Evolutionary conservation across 805 yeast species (phyloP).

Genomic region (Metschnikowia similis): DNA sequence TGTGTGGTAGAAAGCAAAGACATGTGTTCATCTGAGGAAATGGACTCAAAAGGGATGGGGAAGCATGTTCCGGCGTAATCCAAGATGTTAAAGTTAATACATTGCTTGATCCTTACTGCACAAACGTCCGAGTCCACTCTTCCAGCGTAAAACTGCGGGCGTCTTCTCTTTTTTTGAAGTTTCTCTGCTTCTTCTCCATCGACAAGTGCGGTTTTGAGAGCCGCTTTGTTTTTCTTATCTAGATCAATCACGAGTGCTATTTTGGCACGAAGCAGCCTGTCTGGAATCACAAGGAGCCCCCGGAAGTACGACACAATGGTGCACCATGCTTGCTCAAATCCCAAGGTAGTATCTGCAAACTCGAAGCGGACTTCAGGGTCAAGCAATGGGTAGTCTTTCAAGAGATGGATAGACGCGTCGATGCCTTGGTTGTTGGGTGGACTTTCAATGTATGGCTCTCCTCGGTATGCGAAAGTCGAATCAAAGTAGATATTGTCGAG

Average conservation of each 20-base stretch:
- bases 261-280: neutral
- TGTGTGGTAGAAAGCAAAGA: constrained; percentile 16
- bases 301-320: constrained; percentile 26
- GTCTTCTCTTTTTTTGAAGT: neutral
- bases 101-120: constrained; percentile 30
- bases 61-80: constrained; percentile 28
- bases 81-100: constrained; percentile 33
- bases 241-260: constrained; percentile 5
- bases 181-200: neutral
- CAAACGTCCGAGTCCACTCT: neutral
- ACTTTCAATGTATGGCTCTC: constrained; percentile 46
- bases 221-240: constrained; percentile 7
- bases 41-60: constrained; percentile 21
- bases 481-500: constrained; percentile 51
- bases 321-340: constrained; percentile 54
- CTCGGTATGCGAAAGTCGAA: constrained; percentile 48
- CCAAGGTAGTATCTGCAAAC: constrained; percentile 39
- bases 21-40: constrained; percentile 14
- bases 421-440: constrained; percentile 42
- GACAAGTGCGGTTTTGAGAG: neutral
- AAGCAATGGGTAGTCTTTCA: constrained; percentile 41
- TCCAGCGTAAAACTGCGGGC: constrained; percentile 9
- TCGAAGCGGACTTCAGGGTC: constrained; percentile 36
- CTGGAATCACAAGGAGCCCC: constrained; percentile 6
- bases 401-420: constrained; percentile 23